Evolutionary conservation across 306 rosid species (phyloP).

Genomic region (Elaeagnus macrophylla): DNA sequence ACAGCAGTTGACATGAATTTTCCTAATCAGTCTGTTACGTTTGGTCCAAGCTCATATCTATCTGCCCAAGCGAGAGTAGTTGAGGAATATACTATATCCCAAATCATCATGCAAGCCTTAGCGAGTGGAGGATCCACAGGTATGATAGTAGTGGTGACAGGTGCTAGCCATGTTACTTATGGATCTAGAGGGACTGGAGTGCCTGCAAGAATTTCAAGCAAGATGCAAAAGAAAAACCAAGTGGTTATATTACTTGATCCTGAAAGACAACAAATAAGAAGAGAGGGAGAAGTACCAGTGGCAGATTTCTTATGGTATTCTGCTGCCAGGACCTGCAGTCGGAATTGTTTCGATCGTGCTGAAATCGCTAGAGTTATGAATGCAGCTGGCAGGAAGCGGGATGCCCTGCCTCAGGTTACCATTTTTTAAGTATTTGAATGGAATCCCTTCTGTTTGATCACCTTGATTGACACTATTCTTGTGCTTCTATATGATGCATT

Average conservation of each 20-base stretch:
- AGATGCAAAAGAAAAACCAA: constrained; percentile 84
- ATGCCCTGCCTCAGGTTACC: constrained; percentile 92
- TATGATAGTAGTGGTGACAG: constrained; percentile 79
- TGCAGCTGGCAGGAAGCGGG: constrained; percentile 91
- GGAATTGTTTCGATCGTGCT: constrained; percentile 96
- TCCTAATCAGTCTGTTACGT: constrained; percentile 48
- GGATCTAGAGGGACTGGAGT: constrained; percentile 90
- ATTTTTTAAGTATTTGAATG: not conserved
- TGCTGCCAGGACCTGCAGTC: constrained; percentile 79
- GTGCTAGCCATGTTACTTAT: constrained; percentile 79
- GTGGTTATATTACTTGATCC: constrained; percentile 81
- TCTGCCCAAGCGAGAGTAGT: constrained; percentile 90
- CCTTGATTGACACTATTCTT: not conserved
- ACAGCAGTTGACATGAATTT: constrained; percentile 38
- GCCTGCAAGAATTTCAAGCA: constrained; percentile 84
- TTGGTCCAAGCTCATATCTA: constrained; percentile 85
- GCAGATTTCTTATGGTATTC: constrained; percentile 99
- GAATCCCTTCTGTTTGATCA: not conserved
- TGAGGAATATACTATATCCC: constrained; percentile 80
- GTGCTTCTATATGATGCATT: not conserved
- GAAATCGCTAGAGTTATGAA: constrained; percentile 97
- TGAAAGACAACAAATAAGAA: constrained; percentile 78
- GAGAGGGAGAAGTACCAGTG: constrained; percentile 89
- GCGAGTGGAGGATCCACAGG: constrained; percentile 55
- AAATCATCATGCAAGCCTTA: constrained; percentile 52